Percentiles rank a stretch among this genome's conserved stretches.
phyloP scores from a whole-genome alignment of 2,329 filamentous ascomycete genomes.

The Talaromyces sp. region DNA sequence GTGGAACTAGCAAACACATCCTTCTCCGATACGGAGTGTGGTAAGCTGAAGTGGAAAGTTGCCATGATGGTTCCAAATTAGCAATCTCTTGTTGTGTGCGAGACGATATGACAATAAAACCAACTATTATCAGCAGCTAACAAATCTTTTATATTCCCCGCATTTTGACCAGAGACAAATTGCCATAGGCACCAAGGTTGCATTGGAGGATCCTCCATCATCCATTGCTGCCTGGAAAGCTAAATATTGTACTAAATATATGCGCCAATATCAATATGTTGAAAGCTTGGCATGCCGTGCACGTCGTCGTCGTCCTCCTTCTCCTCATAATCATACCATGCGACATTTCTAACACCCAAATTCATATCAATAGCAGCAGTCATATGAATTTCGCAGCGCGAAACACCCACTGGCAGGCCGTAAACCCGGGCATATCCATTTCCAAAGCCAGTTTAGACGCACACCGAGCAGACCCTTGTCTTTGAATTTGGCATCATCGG shows the following conservation, averaged over 20 bases:
- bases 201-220: neutral
- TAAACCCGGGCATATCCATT: no score
- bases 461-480: no score
- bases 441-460: no score
- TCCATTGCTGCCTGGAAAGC: neutral
- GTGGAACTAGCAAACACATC: neutral
- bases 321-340: no score
- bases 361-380: no score
- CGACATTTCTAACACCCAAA: no score
- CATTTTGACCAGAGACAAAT: neutral
- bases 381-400: no score
- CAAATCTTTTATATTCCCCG: neutral
- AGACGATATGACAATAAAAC: neutral
- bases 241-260: neutral
- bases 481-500: no score
- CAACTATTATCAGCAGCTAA: neutral
- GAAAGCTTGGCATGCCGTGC: no score
- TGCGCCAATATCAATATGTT: no score
- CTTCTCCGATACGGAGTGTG: neutral
- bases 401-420: no score
- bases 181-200: neutral
- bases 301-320: no score
- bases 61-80: neutral
- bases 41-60: neutral
- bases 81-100: neutral